Conservation (phyloP, 495 filamentous ascomycete genomes). For the Annulohypoxylon moriforme region DNA sequence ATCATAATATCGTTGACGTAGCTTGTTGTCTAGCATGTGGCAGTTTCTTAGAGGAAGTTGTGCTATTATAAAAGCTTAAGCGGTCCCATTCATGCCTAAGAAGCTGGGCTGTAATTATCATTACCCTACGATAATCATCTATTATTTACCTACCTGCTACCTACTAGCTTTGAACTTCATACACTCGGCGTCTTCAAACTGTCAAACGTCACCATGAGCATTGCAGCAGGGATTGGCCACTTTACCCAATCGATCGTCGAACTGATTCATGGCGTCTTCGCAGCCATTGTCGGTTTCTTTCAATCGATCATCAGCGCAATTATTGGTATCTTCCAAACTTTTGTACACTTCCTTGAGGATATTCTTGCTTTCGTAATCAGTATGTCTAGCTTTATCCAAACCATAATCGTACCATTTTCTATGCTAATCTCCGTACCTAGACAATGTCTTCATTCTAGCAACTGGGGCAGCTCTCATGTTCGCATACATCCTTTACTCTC, state of each 20-base stretch:
- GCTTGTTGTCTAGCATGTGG: conserved; percentile 20
- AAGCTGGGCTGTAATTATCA: conserved; percentile 5
- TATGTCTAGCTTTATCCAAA: conserved; percentile 40
- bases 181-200: background rate
- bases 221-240: conserved; percentile 52
- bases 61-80: conserved; percentile 20
- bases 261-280: conserved; percentile 41
- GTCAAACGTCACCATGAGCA: conserved; percentile 40
- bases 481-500: conserved; percentile 53
- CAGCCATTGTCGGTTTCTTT: conserved; percentile 47
- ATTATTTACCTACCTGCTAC: background rate
- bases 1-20: conserved; percentile 28
- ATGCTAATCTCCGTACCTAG: conserved; percentile 43
- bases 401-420: background rate
- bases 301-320: conserved; percentile 51
- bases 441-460: conserved; percentile 64
- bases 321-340: conserved; percentile 46
- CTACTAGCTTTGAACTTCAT: background rate
- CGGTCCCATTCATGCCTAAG: background rate
- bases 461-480: conserved; percentile 59
- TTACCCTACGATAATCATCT: background rate
- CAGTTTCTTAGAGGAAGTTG: background rate
- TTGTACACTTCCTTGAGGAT: conserved; percentile 50
- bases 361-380: conserved; percentile 56
- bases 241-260: conserved; percentile 53